Base-by-base conservation (phyloP, 139 green algal species). In the Coelastrella sp. region DNA sequence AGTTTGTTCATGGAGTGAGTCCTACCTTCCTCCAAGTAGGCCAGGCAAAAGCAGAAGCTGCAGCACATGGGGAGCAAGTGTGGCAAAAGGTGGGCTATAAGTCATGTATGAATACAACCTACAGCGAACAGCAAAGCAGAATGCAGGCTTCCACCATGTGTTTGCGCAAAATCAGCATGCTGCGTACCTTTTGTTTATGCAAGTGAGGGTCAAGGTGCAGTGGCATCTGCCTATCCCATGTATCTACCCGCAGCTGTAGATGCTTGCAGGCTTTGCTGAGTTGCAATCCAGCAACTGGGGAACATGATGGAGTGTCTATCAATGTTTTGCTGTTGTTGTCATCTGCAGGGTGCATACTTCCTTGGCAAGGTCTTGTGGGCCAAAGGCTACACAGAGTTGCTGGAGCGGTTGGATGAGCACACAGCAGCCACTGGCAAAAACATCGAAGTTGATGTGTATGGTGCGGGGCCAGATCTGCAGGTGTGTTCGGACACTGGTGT, bases 321-420 rank as follows among this genome's bases (percentile, higher is more conserved):
- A 21, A 53, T 53, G 8, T 53, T 53, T 53, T 53, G 8, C 48
- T 81, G 74, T 34, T 83, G 75, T 34, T 64, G 50, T n/a, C 34
- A 25, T 45, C 17, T 69, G 32, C 57, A 83, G 75, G 96, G 97
- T 63, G 92, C 92, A 2, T 99, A 99, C 92, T 99, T 99, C 91
- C 93, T 99, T n/a, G 97, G 97, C 81, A 98, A 98, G 89, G 89
- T 94, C 45, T 88, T 99, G 67, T 99, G 98, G 98, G 96, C 92
- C 81, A 99, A 99, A 91, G 98, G 98, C 81, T 99, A 99, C 93
- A 97, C 96, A 9, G 96, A 99, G 93, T 93, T 99, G 90, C 90
- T 99, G 79, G 92, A 98, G 34, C 90, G 96, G 41, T 72, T 98
- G 19, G 74, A 88, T 2, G 89, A 94, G 81, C 91, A 96, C 87